These are phyloP conservation scores for Biancaea sappan DNA, from an alignment of 306 rosid genomes.

Conservation along the genomic window DNA sequence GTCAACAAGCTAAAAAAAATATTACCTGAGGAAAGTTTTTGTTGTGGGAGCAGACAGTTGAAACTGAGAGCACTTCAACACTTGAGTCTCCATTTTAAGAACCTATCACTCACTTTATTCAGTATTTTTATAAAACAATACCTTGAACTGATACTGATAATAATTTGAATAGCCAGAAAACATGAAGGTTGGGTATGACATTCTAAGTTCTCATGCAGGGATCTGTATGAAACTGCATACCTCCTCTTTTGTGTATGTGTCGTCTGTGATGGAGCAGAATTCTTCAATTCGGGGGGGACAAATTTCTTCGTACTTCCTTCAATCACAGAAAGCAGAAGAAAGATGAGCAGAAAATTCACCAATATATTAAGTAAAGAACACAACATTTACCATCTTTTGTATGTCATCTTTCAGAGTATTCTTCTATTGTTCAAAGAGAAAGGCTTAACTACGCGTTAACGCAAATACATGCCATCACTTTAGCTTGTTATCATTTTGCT, in stretches of 20 bases:
- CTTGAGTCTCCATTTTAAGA: slow-evolving; percentile 61
- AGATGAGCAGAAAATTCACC: too few relatives aligned
- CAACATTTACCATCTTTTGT: not conserved
- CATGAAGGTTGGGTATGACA: not conserved
- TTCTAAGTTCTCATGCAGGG: not conserved
- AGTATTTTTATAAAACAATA: not conserved
- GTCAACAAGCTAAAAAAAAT: not conserved
- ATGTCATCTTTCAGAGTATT: not conserved
- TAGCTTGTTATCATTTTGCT: not conserved
- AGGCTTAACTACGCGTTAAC: not conserved
- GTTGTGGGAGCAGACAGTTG: slow-evolving; percentile 68
- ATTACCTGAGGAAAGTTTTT: slow-evolving; percentile 69
- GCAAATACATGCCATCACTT: not conserved
- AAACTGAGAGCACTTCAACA: slow-evolving; percentile 52
- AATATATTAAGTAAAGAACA: too few relatives aligned
- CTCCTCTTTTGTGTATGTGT: slow-evolving; percentile 64
- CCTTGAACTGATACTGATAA: not conserved
- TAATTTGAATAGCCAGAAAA: slow-evolving; percentile 9
- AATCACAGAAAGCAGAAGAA: not conserved
- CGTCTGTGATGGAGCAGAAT: slow-evolving; percentile 68
- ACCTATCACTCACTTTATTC: slow-evolving; percentile 50
- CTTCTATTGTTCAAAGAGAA: not conserved
- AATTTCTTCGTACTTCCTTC: slow-evolving; percentile 71
- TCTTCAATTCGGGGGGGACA: slow-evolving; percentile 66
- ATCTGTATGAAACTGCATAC: slow-evolving; percentile 36